These are phyloP conservation scores for Pythium phragmitis DNA, from an alignment of 352 stramenopile species.

Conservation along the genomic window DNA sequence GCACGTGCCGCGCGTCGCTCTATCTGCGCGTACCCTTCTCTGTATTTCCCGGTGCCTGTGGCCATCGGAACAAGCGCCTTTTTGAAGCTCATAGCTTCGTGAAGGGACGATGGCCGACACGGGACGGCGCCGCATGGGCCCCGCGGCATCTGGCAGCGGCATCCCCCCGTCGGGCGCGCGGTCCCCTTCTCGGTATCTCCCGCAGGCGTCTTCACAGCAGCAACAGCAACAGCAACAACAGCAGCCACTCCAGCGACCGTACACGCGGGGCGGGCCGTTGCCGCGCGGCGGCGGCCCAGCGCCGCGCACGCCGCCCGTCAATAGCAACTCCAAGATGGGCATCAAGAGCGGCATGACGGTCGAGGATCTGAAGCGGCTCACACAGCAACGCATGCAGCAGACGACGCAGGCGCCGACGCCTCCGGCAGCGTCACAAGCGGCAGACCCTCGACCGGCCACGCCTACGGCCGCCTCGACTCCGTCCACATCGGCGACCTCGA, in stretches of 20 bases:
- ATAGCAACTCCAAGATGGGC: constrained; percentile 70
- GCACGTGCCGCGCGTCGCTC: constrained; percentile 4
- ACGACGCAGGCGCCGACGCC: constrained; percentile 16
- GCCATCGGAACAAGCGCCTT: background rate
- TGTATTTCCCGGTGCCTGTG: background rate
- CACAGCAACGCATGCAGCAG: constrained; percentile 84
- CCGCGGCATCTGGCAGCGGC: background rate
- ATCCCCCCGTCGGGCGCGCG: constrained; percentile 12
- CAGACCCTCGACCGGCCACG: constrained; percentile 35
- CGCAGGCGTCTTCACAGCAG: constrained; percentile 17
- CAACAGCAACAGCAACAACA: constrained; percentile 31
- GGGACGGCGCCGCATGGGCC: constrained; percentile 21
- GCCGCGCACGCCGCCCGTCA: constrained; percentile 38
- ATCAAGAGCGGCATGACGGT: constrained; percentile 90
- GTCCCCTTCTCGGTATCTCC: constrained; percentile 33
- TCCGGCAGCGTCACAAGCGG: background rate
- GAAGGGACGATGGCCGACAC: constrained; percentile 20
- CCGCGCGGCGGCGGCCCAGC: background rate
- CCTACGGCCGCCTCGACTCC: constrained; percentile 25
- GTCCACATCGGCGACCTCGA: constrained; percentile 12
- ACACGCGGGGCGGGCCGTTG: constrained; percentile 18
- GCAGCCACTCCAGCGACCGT: constrained; percentile 34
- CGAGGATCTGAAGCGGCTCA: constrained; percentile 84
- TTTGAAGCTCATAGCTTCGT: background rate
- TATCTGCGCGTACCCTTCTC: constrained; percentile 5